These are phyloP conservation scores for Sequoia sempervirens DNA, from an alignment of 75 land plant species.

Conservation along the genomic window DNA sequence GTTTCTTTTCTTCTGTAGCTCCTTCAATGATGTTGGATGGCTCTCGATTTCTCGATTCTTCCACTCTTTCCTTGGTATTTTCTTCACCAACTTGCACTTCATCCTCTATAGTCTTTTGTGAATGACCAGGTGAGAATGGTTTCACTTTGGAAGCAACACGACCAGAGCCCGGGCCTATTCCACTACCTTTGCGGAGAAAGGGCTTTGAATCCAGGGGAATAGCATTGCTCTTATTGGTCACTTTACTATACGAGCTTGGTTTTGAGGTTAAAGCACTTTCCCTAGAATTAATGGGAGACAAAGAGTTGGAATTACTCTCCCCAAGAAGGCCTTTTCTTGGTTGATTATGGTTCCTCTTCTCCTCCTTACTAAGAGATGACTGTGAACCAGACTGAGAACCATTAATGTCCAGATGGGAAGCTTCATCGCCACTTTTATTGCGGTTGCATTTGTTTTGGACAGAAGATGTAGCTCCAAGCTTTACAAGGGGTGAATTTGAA, in stretches of 20 bases:
- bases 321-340: constrained; percentile 3
- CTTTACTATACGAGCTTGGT: constrained; percentile 36
- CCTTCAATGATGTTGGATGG: constrained; percentile 11
- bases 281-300: not conserved
- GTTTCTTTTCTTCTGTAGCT: constrained; percentile 6
- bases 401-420: not conserved
- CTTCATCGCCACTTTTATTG: constrained; percentile 6
- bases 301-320: not conserved
- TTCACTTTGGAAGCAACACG: constrained; percentile 32
- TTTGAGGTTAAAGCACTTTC: constrained; percentile 16
- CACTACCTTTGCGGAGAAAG: constrained; percentile 73
- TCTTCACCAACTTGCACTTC: constrained; percentile 36
- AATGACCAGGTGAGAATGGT: constrained; percentile 20
- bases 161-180: constrained; percentile 49
- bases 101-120: constrained; percentile 16
- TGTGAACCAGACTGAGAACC: not conserved
- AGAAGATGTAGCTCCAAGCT: not conserved
- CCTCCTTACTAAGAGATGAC: constrained; percentile 14
- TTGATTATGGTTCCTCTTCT: constrained; percentile 24
- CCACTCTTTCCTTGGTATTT: constrained; percentile 27
- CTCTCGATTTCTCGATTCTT: constrained; percentile 39
- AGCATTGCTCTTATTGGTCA: constrained; percentile 60
- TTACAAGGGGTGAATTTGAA: constrained; percentile 4
- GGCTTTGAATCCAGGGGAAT: constrained; percentile 77
- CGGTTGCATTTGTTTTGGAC: constrained; percentile 2